Evolutionary conservation across 2,329 filamentous ascomycete genomes (phyloP).

Genomic region (Aureobasidium sp.): DNA sequence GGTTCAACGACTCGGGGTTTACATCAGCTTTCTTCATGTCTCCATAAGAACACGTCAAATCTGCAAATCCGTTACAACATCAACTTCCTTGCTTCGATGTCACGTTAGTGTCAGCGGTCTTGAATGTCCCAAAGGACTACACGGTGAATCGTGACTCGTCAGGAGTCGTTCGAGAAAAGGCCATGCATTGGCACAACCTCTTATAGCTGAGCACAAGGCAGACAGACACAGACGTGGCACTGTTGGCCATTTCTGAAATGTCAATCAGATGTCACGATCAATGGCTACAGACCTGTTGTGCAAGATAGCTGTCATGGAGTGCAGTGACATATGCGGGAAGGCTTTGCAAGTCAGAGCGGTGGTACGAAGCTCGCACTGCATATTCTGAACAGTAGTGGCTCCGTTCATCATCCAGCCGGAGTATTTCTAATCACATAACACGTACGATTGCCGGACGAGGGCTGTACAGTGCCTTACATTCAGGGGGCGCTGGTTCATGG

Average conservation of each 20-base stretch:
- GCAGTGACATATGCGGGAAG: conserved; percentile 9
- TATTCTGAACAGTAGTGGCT: neutral
- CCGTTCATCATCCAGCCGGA: neutral
- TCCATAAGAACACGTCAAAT: neutral
- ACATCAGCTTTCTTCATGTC: neutral
- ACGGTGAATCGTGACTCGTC: neutral
- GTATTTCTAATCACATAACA: neutral
- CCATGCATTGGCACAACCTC: neutral
- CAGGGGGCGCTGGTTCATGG: neutral
- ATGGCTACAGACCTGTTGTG: neutral
- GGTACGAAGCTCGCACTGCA: neutral
- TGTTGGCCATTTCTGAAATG: neutral
- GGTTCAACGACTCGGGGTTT: neutral
- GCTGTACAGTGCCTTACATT: neutral
- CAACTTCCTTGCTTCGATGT: neutral
- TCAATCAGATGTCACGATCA: neutral
- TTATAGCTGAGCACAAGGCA: neutral
- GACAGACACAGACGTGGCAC: conserved; percentile 6
- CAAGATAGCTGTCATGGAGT: conserved; percentile 2
- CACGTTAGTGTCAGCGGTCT: neutral
- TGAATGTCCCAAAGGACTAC: neutral
- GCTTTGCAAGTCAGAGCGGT: neutral
- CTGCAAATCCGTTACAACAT: too few relatives aligned
- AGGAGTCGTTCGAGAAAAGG: neutral
- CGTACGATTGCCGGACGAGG: neutral